Base-by-base conservation (phyloP, 352 stramenopile genomes). In the Phytopythium vexans region DNA sequence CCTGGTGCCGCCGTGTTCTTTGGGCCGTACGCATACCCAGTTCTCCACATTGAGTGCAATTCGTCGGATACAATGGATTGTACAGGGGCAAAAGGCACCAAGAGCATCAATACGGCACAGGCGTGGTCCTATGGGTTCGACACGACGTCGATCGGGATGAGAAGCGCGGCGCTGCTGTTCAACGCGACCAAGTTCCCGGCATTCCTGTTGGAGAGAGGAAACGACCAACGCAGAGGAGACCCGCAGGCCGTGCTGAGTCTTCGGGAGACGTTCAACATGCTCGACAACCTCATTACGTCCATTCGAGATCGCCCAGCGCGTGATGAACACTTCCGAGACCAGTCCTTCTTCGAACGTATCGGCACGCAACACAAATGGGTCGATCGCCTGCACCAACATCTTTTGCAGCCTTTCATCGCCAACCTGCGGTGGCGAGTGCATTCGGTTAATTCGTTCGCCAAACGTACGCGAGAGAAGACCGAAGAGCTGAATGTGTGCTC, bases 371-470 rank as follows among this genome's bases (percentile, higher is more conserved):
- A 50, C 48, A 32, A 49, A n/a, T 80, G 70, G 70, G 37, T 65
- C 11, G 70, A 80, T 38, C 60, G 70, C 1, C 31, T 80, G 16
- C 67, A 77, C 27, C 67, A 80, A 38, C 47, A 57, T 56, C 8
- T 56, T 31, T 6, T 46, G 33, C 9, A 21, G 37, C 58, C 48
- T 21, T 40, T 50, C 4, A 40, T 44, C 8, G 21, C 44, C n/a
- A 68, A 68, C n/a, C 48, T 31, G n/a, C 57, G 51, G 0, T 68
- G 60, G 60, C 56, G 60, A 1, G 27, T 64, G 8, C 49, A 65
- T 46, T 38, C 55, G 31, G 31, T 63, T 5, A 46, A 60, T 16
- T 31, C 46, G 12, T 60, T 52, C 35, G 41, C 37, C 8, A 67
- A 67, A 27, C 14, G 10, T 3, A 59, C 36, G 3, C 21, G 14